Base-by-base conservation (phyloP, 208 protist species). In the Leishmania amazonensis region DNA sequence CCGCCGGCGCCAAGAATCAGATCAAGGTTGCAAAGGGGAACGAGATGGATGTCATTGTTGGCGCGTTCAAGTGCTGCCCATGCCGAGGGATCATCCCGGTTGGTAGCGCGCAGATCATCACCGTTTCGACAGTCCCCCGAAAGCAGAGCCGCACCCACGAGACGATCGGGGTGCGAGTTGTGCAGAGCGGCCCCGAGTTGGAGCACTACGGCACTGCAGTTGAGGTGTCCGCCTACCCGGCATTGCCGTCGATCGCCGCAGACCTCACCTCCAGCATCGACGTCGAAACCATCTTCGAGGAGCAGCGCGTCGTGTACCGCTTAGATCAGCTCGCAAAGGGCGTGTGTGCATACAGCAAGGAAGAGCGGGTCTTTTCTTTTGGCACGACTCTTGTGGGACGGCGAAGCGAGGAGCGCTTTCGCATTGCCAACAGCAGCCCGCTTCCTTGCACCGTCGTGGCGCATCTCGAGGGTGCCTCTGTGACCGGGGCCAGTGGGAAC, bases 241-340 rank as follows among this genome's bases (percentile, higher is more conserved):
- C 98, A 77, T 92, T 97, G 28, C 98, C 98, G 31, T 97, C 97
- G 49, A 98, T 98, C 81, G 94, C 93, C 17, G 83, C 84, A n/a
- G 93, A 99, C 84, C 91, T 99, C 70, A 83, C 90, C 15, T 93
- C 92, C 38, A 79, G 73, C 54, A 79, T 88, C 11, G 95, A 97
- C 65, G 88, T 98, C 40, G 95, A 98, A 74, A 96, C 90, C 38
- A 98, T 99, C 78, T 99, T 99, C 85, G 99, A 99, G 90, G 99
- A 99, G 92, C 98, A 99, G 91, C 91, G 97, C 76, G 89, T 99
- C 19, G 94, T 98, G 28, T 89, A 88, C 75, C 90, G 90, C 49
- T 89, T 98, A 4, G 90, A 96, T 47, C 91, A 90, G 76, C 93
- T 93, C 72, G 84, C 93, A 47, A 88, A 86, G 38, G 73, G 87